Base-by-base conservation (phyloP, 192 early-diverging fungal genomes). In the Glomus cerebriforme region DNA sequence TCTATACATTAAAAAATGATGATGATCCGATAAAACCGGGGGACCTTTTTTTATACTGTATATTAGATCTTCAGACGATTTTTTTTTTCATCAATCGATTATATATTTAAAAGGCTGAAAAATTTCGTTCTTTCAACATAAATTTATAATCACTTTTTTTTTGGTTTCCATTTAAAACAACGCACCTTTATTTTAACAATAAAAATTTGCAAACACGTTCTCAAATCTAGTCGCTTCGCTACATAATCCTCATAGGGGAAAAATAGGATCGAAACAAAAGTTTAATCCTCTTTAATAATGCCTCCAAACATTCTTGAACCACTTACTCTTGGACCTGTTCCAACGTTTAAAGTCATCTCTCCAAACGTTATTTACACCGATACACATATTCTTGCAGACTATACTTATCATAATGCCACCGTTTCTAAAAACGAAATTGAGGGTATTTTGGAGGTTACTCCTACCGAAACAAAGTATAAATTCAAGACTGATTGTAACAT, bases 361-460 rank as follows among this genome's bases (percentile, higher is more conserved):
- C 91, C 94, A 74, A 92, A 97, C 84, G 97, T 99, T 60, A 85
- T 87, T 79, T 98, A 98, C 90, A 89, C 92, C 65, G 91, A 92
- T 35, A 87, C 85, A 24, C 84, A 87, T 79, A 97, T 99, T 85
- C 82, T 91, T 75, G 88, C 95, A 29, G 91, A 93, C 81, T 99
- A 99, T 88, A 78, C 85, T 76, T 99, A 99, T 90, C 87, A 93
- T 81, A 95, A 95, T 84, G 93, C 96, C 76, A 88, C 91, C 64
- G 96, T 98, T 67, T 80, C 83, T 79, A 91, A 88, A 81, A 87
- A 92, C 76, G 67, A 85, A 10, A 10, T 43, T 43, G 87, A 90
- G 80, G 95, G 92, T 64, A 82, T 87, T 75, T 83, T 95, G 70
- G 88, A 84, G 58, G 96, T 94, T 81, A 85, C 90, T 81, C 98